Evolutionary conservation across 139 green algal genomes (phyloP), one percentile per base, ranked within the genome.

Genomic region (Volvox africanus): DNA sequence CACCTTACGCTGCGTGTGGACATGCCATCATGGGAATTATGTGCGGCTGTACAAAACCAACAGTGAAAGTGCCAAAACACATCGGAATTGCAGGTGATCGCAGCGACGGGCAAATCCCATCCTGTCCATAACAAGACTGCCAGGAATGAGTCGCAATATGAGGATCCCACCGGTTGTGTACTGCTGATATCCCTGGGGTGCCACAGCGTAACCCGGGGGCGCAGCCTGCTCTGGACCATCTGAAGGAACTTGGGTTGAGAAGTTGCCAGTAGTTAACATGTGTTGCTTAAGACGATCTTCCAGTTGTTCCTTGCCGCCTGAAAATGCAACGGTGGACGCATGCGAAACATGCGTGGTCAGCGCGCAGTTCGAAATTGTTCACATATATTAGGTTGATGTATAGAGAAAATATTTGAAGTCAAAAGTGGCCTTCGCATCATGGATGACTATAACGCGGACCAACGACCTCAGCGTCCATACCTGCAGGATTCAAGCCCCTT

Each of bases 101-200:
- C 44, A 14, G 44, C 44, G 44, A 55, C 44, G 9, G 44, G 44
- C n/a, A n/a, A 55, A 55, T 55, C 44, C 44, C 44, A 55, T 55
- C 44, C 44, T 9, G 5, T 55, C 44, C 44, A 55, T 9, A 55
- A 55, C 44, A 55, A 55, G 44, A 55, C 44, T 55, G 44, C 44
- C 44, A 55, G 44, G 44, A 55, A 5, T 14, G 44, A 55, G 44
- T 55, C 44, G 44, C 44, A 55, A 55, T 55, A 55, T 55, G 5
- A 55, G 44, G 44, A 55, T 55, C 65, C 61, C 65, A 88, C 82
- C 82, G 2, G 82, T 88, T 11, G 80, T 79, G 93, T 98, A 99
- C 85, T 89, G 85, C 85, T 89, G 85, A 71, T 89, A 89, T 13
- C 85, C 85, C n/a, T 89, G 85, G 2, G 85, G 85, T 1, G 85